Conservation (phyloP, 2,329 filamentous ascomycete species). For the Ilyonectria robusta region DNA sequence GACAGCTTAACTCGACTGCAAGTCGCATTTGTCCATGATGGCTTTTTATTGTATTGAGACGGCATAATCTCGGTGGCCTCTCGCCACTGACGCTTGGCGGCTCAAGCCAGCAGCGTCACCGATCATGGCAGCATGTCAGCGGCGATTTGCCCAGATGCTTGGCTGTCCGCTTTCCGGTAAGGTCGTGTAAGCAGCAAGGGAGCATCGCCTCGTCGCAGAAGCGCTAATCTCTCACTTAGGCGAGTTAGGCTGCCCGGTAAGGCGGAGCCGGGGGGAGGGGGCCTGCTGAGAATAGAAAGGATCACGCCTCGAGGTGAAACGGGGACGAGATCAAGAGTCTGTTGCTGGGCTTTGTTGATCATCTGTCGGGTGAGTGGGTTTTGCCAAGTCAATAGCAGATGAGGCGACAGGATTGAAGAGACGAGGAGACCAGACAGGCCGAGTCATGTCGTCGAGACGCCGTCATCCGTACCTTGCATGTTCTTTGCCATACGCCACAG, state of each 20-base stretch:
- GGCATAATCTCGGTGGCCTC: not conserved
- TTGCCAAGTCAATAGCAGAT: not conserved
- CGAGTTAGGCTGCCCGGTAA: slow-evolving; percentile 32
- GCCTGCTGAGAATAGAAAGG: slow-evolving; percentile 9
- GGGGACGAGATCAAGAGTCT: not conserved
- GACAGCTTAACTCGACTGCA: not conserved
- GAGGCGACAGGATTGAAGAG: too few species aligned
- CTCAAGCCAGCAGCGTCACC: not conserved
- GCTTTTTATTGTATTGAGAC: not conserved
- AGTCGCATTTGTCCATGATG: not conserved
- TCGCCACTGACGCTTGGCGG: not conserved
- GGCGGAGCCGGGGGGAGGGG: slow-evolving; percentile 20
- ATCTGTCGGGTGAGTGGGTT: slow-evolving; percentile 8
- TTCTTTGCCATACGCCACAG: not conserved
- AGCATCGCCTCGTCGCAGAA: slow-evolving; percentile 20
- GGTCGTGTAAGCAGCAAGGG: slow-evolving; percentile 5
- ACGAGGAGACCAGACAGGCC: not conserved
- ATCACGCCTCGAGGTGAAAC: slow-evolving; percentile 29
- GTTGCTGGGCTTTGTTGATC: not conserved
- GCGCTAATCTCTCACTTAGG: slow-evolving; percentile 30
- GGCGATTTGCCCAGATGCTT: slow-evolving; percentile 8
- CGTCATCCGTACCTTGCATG: not conserved
- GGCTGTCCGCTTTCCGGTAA: slow-evolving; percentile 10
- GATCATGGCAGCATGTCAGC: not conserved
- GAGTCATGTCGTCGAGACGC: not conserved